These are phyloP conservation scores for Galerina sulciceps DNA, from an alignment of 768 basidiomycete species.

Conservation along the genomic window DNA sequence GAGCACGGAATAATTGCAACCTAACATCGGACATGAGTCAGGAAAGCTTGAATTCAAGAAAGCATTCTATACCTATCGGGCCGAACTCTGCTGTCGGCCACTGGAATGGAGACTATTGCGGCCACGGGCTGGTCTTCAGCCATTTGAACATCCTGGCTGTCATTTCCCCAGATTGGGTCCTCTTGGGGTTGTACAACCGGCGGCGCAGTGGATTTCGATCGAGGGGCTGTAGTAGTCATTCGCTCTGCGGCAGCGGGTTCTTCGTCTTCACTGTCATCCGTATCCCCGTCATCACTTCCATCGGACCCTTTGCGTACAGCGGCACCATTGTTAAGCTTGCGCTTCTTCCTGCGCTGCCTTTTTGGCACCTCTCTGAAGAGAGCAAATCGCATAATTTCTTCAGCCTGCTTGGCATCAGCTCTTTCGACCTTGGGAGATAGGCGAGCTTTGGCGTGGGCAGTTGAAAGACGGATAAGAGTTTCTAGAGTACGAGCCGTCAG, in stretches of 20 bases:
- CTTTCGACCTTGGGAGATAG: conserved; percentile 85
- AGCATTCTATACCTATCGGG: conserved; percentile 59
- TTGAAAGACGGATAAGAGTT: conserved; percentile 96
- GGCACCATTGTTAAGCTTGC: conserved; percentile 78
- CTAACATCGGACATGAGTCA: conserved; percentile 40
- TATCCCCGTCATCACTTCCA: conserved; percentile 49
- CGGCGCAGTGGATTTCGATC: conserved; percentile 23
- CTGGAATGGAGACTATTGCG: conserved; percentile 35
- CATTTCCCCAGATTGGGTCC: conserved; percentile 70
- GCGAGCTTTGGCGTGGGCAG: conserved; percentile 96
- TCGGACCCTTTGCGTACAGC: conserved; percentile 49
- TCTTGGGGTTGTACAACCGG: conserved; percentile 38
- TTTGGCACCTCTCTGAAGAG: conserved; percentile 97
- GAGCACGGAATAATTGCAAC: conserved; percentile 78
- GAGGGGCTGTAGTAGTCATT: conserved; percentile 47
- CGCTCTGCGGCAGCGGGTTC: conserved; percentile 42
- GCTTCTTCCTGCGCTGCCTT: conserved; percentile 79
- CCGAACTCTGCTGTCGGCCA: conserved; percentile 46
- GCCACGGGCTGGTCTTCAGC: conserved; percentile 43
- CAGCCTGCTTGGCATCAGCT: conserved; percentile 86
- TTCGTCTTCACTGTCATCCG: conserved; percentile 44
- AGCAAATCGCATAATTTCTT: conserved; percentile 95
- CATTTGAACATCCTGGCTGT: conserved; percentile 70
- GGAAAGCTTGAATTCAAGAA: conserved; percentile 4
- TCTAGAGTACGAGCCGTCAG: conserved; percentile 98